Conservation (phyloP, 2,329 filamentous ascomycete species). For the Colletotrichum acutatum region DNA sequence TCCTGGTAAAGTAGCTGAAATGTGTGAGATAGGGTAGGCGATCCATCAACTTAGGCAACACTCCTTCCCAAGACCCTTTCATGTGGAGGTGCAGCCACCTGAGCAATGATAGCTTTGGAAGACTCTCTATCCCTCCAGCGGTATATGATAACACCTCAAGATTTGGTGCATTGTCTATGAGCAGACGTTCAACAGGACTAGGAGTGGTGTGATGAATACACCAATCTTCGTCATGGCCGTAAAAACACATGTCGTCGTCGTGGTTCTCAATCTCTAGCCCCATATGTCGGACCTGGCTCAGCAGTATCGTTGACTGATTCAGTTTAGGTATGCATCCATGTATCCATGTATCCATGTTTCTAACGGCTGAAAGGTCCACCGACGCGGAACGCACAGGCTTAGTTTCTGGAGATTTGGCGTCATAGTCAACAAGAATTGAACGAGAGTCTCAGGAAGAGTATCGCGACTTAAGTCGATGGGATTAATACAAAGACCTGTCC, state of each 20-base stretch:
- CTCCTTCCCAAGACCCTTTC: background rate
- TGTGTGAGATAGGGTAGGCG: background rate
- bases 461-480: background rate
- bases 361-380: background rate
- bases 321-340: background rate
- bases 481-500: background rate
- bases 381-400: background rate
- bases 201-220: background rate
- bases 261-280: background rate
- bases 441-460: background rate
- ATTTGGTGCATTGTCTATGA: constrained; percentile 3
- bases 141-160: background rate
- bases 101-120: background rate
- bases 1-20: background rate
- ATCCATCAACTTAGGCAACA: background rate
- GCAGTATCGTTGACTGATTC: background rate
- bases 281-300: background rate
- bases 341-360: background rate
- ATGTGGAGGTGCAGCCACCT: background rate
- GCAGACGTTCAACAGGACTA: background rate
- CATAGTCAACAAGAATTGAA: background rate
- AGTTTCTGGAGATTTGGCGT: background rate
- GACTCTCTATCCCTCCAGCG: background rate
- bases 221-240: background rate
- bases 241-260: background rate